Conservation (phyloP, 1,284 basidiomycete species). For the Malassezia dermatis region DNA sequence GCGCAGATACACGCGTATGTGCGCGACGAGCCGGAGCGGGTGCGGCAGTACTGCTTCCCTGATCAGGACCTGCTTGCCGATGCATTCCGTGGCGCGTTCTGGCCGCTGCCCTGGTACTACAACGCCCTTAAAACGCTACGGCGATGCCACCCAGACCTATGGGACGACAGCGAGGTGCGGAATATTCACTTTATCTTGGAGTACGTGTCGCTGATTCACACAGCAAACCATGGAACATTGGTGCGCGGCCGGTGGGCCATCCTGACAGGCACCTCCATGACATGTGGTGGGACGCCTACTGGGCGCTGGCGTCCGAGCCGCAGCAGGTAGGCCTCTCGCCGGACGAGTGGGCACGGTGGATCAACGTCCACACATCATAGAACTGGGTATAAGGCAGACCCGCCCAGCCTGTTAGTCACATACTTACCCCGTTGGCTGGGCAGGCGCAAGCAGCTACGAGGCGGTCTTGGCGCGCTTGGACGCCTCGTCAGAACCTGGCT, state of each 20-base stretch:
- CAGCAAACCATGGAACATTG: slow-evolving; percentile 32
- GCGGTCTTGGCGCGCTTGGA: neutral
- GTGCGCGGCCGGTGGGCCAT: slow-evolving; percentile 14
- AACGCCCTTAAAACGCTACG: slow-evolving; percentile 74
- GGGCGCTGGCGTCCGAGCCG: neutral
- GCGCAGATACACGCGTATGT: slow-evolving; percentile 51
- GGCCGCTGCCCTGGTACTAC: slow-evolving; percentile 66
- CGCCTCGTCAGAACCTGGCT: neutral
- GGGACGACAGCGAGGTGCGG: slow-evolving; percentile 64
- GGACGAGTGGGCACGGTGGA: neutral
- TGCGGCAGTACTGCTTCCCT: slow-evolving; percentile 67
- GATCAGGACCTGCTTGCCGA: slow-evolving; percentile 84
- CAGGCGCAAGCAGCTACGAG: neutral
- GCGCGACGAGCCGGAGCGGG: slow-evolving; percentile 54
- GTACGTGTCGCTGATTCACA: neutral
- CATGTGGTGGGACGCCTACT: slow-evolving; percentile 37
- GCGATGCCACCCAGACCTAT: slow-evolving; percentile 59
- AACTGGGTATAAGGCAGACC: neutral
- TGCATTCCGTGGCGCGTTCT: slow-evolving; percentile 56
- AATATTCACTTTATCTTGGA: slow-evolving; percentile 42
- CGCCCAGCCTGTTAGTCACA: neutral
- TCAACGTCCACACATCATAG: neutral
- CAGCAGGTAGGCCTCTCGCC: neutral
- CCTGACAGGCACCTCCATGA: slow-evolving; percentile 24
- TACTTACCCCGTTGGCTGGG: neutral